These are phyloP conservation scores for Phialemoniopsis sp. DNA, from an alignment of 2,329 filamentous ascomycete genomes.

Conservation along the genomic window DNA sequence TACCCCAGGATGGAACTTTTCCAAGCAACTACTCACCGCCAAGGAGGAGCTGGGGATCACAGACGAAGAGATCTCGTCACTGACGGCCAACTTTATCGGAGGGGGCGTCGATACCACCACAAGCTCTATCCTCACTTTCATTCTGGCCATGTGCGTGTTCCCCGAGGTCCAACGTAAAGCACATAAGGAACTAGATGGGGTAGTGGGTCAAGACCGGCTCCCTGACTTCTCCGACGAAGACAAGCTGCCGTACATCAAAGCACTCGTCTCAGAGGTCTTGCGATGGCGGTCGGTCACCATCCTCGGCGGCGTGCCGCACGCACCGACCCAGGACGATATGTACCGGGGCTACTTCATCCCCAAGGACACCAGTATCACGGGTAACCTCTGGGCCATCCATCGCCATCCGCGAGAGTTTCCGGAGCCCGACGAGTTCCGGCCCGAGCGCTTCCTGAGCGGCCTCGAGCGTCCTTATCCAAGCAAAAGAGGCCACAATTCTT, in stretches of 20 bases:
- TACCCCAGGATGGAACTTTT: too few species aligned
- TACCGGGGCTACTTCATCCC: conserved; percentile 43
- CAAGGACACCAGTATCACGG: conserved; percentile 34
- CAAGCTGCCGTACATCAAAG: conserved; percentile 35
- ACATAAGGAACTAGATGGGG: conserved; percentile 32
- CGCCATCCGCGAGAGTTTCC: too few species aligned
- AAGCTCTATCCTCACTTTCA: too few species aligned
- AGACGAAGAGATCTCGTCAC: too few species aligned
- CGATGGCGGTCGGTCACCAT: conserved; percentile 39
- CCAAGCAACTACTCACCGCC: too few species aligned
- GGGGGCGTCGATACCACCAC: too few species aligned
- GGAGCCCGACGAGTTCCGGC: conserved; percentile 54
- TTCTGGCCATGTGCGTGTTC: too few species aligned
- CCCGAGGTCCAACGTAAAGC: conserved; percentile 33
- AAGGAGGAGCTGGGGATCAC: too few species aligned
- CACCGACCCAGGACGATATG: conserved; percentile 32
- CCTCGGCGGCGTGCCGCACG: conserved; percentile 33
- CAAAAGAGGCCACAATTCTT: too few species aligned
- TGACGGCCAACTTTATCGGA: too few species aligned
- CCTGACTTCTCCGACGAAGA: conserved; percentile 30
- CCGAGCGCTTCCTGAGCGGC: too few species aligned
- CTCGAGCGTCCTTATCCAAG: too few species aligned
- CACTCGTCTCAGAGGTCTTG: conserved; percentile 37
- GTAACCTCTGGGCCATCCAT: conserved; percentile 34
- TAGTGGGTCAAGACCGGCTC: conserved; percentile 31